Percentiles rank a stretch among this genome's conserved stretches.
These are phyloP conservation scores for Dactylella cylindrospora DNA, from an alignment of 2,329 filamentous ascomycete species.

Conservation along the genomic window DNA sequence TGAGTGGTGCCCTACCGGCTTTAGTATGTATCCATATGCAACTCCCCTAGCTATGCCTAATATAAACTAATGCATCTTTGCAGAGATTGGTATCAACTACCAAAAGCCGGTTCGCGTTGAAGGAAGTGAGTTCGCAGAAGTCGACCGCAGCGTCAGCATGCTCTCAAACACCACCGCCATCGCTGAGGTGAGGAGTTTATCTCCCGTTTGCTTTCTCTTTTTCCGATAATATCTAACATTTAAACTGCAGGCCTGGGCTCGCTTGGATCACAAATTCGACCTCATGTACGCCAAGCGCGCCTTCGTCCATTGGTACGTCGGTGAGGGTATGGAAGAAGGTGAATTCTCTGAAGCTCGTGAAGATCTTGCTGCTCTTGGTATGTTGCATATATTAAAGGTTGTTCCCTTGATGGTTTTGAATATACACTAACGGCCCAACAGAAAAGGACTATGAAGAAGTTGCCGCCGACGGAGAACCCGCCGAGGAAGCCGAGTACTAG, in stretches of 20 bases:
- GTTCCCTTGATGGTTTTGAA: not conserved
- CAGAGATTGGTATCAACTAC: conserved; percentile 66
- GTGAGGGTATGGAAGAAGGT: conserved; percentile 89
- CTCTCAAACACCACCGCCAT: conserved; percentile 69
- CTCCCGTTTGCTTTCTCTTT: not conserved
- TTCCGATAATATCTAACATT: not conserved
- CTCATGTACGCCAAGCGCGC: conserved; percentile 70
- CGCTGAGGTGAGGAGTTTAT: conserved; percentile 54
- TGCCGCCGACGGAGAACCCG: conserved; percentile 67
- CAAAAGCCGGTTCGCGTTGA: conserved; percentile 61
- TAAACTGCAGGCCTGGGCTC: conserved; percentile 58
- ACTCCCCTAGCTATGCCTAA: not conserved
- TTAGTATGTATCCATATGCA: conserved; percentile 53
- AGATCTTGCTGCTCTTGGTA: conserved; percentile 73
- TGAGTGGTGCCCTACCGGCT: conserved; percentile 69
- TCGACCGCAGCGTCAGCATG: conserved; percentile 63
- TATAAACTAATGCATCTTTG: not conserved
- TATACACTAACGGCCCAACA: conserved; percentile 26
- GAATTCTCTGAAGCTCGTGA: conserved; percentile 86
- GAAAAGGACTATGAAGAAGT: conserved; percentile 86
- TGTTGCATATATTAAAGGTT: conserved; percentile 9
- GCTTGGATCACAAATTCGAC: conserved; percentile 68
- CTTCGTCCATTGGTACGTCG: conserved; percentile 75
- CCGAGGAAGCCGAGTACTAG: conserved; percentile 57
- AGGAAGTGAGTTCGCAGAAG: conserved; percentile 58